Conservation (phyloP, 768 basidiomycete genomes). For the Pisolithus sp. region DNA sequence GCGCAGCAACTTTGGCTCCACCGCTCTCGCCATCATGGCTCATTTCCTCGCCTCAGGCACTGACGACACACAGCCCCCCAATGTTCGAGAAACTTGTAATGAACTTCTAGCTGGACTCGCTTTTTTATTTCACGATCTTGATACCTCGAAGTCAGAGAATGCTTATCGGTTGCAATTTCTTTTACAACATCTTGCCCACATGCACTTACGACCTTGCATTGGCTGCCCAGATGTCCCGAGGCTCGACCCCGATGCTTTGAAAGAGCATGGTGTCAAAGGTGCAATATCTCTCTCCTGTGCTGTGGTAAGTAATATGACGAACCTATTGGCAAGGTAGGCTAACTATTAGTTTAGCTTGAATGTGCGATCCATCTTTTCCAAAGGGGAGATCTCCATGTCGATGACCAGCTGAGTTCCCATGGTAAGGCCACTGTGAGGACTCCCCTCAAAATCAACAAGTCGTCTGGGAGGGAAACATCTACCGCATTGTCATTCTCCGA, state of each 20-base stretch:
- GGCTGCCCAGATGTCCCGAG: neutral
- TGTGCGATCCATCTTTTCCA: neutral
- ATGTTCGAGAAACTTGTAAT: too few species aligned
- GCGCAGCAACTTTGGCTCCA: too few species aligned
- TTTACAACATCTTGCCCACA: too few species aligned
- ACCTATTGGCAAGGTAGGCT: too few species aligned
- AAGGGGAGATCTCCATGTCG: neutral
- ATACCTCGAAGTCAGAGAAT: too few species aligned
- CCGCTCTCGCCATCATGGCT: too few species aligned
- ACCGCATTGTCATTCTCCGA: constrained; percentile 1
- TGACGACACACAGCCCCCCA: too few species aligned
- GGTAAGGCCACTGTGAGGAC: neutral
- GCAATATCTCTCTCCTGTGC: neutral
- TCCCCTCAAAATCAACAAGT: constrained; percentile 1
- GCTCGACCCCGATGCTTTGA: neutral
- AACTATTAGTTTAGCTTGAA: neutral
- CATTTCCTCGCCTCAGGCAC: too few species aligned
- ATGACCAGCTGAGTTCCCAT: neutral
- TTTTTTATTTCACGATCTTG: too few species aligned
- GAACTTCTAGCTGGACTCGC: too few species aligned
- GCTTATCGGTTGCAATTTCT: too few species aligned
- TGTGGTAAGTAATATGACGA: neutral
- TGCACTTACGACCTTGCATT: neutral
- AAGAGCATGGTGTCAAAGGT: neutral
- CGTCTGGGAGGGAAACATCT: neutral